Percentiles rank a stretch among this genome's conserved stretches.
Evolutionary conservation across 768 basidiomycete species (phyloP).

Genomic region (Postia placenta): DNA sequence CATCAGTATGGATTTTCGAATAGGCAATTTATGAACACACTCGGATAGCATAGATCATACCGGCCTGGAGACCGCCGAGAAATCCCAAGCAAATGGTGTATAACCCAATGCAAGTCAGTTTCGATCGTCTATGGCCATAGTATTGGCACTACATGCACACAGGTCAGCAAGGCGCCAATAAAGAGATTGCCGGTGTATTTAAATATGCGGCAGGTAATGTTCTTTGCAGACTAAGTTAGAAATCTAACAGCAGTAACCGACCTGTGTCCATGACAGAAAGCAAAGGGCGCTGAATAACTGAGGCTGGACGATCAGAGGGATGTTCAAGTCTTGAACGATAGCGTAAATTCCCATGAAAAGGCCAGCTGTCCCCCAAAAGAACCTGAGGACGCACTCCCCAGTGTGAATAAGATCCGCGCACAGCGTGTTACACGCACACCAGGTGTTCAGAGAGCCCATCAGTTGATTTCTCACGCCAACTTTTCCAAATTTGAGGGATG

Average conservation of each 20-base stretch:
- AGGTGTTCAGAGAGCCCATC: slow-evolving; percentile 63
- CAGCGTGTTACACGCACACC: slow-evolving; percentile 45
- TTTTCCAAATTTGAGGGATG: slow-evolving; percentile 71
- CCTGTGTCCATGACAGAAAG: slow-evolving; percentile 63
- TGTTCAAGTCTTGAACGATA: slow-evolving; percentile 58
- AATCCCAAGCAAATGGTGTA: slow-evolving; percentile 34
- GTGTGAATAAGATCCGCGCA: too few relatives aligned
- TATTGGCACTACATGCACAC: slow-evolving; percentile 53
- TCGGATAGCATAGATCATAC: slow-evolving; percentile 51
- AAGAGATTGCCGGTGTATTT: too few relatives aligned
- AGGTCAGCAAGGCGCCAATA: background rate
- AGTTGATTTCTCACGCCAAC: slow-evolving; percentile 58
- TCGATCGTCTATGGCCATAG: slow-evolving; percentile 45
- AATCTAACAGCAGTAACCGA: too few relatives aligned
- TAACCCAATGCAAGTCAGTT: slow-evolving; percentile 27
- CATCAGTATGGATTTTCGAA: too few relatives aligned
- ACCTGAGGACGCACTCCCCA: too few relatives aligned
- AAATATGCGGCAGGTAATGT: too few relatives aligned
- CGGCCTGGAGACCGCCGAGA: slow-evolving; percentile 52
- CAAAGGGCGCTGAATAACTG: slow-evolving; percentile 58
- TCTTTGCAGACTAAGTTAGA: too few relatives aligned
- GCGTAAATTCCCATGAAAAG: slow-evolving; percentile 64
- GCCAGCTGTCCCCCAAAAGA: slow-evolving; percentile 56
- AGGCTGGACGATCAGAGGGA: slow-evolving; percentile 66
- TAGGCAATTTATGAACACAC: slow-evolving; percentile 28